Conservation (phyloP, 1,284 basidiomycete genomes). For the Caloboletus firmus region DNA sequence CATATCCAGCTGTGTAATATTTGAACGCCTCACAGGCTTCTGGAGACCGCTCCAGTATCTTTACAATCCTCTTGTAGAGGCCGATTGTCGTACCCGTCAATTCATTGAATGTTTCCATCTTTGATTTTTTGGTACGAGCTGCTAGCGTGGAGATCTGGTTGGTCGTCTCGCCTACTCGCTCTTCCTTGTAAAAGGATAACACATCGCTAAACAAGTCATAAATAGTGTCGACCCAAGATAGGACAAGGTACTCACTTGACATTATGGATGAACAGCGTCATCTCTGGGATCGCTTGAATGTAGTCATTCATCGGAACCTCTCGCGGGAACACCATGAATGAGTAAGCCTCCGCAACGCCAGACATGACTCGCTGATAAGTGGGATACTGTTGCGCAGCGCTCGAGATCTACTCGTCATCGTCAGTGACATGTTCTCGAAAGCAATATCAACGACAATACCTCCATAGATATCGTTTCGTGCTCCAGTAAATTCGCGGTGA, state of each 20-base stretch:
- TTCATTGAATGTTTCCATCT: constrained; percentile 23
- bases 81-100: constrained; percentile 26
- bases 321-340: constrained; percentile 28
- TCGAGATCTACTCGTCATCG: constrained; percentile 6
- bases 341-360: constrained; percentile 27
- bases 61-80: constrained; percentile 17
- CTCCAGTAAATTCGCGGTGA: constrained; percentile 33
- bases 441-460: not conserved
- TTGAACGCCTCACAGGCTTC: constrained; percentile 21
- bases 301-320: constrained; percentile 27
- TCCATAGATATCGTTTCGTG: constrained; percentile 26
- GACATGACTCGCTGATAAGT: constrained; percentile 29
- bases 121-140: constrained; percentile 20
- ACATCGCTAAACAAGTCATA: constrained; percentile 34
- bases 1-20: constrained; percentile 16
- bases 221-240: not conserved
- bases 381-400: constrained; percentile 23
- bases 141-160: constrained; percentile 38
- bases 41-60: constrained; percentile 23
- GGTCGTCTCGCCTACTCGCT: constrained; percentile 33
- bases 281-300: constrained; percentile 37
- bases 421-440: constrained; percentile 1
- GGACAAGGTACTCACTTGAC: constrained; percentile 32
- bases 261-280: constrained; percentile 31
- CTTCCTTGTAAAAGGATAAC: constrained; percentile 47